phyloP scores from a whole-genome alignment of 176 grass and related monocot species.

The Oryza longistaminata region DNA sequence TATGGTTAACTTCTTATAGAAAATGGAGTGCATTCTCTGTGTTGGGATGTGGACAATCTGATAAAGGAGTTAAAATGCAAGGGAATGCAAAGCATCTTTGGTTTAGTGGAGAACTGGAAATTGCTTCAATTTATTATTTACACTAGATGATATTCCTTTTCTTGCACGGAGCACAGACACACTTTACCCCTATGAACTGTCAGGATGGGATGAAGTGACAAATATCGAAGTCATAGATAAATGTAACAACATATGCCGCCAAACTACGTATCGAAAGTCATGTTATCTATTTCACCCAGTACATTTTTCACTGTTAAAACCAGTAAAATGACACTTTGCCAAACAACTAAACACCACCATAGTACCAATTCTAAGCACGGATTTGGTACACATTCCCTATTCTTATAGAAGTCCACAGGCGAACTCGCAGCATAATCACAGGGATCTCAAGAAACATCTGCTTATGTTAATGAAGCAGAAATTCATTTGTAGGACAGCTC shows the following conservation, averaged over 20 bases:
- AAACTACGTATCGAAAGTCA: slow-evolving; percentile 10
- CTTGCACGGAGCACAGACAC: neutral
- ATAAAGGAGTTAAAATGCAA: neutral
- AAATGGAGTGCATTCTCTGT: too few relatives aligned
- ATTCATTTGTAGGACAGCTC: too few relatives aligned
- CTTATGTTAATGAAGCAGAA: too few relatives aligned
- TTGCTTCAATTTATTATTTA: slow-evolving; percentile 10
- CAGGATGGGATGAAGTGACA: slow-evolving; percentile 12
- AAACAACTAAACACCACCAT: neutral
- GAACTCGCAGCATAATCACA: slow-evolving; percentile 19
- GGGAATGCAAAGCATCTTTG: neutral
- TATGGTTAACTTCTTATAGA: neutral
- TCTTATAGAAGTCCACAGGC: neutral
- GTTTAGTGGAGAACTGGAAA: slow-evolving; percentile 8
- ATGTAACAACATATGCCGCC: slow-evolving; percentile 23
- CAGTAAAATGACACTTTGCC: neutral
- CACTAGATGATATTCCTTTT: slow-evolving; percentile 26
- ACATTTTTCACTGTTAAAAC: neutral
- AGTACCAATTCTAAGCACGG: slow-evolving; percentile 6
- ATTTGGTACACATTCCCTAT: slow-evolving; percentile 24
- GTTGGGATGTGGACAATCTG: too few relatives aligned
- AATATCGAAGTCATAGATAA: neutral
- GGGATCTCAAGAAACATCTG: neutral
- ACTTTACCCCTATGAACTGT: neutral
- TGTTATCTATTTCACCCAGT: slow-evolving; percentile 10